Evolutionary conservation across 2,329 filamentous ascomycete species (phyloP), one percentile per base, ranked within the genome.

Genomic region (Alternaria burnsii): DNA sequence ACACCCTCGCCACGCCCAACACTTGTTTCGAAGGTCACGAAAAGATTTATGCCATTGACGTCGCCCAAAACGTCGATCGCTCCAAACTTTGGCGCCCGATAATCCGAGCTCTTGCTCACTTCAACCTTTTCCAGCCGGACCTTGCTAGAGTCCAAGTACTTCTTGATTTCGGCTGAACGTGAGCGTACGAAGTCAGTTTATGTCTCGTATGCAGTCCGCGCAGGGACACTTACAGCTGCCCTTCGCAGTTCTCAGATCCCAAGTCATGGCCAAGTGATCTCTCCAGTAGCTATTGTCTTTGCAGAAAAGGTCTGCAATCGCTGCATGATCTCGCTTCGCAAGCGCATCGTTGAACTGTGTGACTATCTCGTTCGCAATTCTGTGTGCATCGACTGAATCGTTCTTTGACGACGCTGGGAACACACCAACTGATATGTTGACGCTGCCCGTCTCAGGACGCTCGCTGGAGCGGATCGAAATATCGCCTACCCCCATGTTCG

Each of bases 201-300:
- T 38, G 34, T 38, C 14, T 38, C 34, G 7, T 16, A 38, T 38
- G 8, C 34, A 38, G 16, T 38, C 1, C 3, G 16, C n/a, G n/a
- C 34, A 38, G 34, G 8, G 34, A 38, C 34, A 38, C 34, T 38
- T 38, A 38, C 82, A 82, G 63, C 36, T 84, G 82, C 71, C 73
- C 51, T 76, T 73, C n/a, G 85, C 67, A 0, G 87, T 89, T 36
- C 81, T 84, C 24, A 87, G 80, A 34, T 86, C 82, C 82, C 86
- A 88, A 0, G 84, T 83, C 10, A 88, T 69, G 7, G 79, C 82
- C 4, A 89, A 80, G 55, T 88, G 84, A 67, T 89, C 87, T 38
- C 86, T 80, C 86, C 86, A 89, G 70, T 84, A 87, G 22, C 82
- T 79, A 38, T 83, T 80, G 41, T 84, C 79, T 11, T 83, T 75